Conservation (phyloP, 169 alveolate genomes). For the Plasmodium vivax region DNA sequence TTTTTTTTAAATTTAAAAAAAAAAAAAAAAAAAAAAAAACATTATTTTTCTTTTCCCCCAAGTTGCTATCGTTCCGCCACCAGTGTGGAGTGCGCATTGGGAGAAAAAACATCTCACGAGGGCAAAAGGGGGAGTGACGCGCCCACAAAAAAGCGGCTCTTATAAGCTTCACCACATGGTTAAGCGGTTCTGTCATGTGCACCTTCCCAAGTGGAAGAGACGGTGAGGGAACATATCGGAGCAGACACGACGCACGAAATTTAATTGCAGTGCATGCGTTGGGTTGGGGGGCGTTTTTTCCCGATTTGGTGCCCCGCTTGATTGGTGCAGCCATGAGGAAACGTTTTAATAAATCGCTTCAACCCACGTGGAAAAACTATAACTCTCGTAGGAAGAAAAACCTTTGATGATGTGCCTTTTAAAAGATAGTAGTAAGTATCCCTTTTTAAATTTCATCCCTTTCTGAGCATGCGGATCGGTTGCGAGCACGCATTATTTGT, state of each 20-base stretch:
- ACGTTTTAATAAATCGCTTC: not conserved
- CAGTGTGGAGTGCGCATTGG: not conserved
- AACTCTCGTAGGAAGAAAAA: no score
- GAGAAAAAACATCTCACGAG: not conserved
- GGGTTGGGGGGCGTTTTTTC: not conserved
- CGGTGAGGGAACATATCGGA: not conserved
- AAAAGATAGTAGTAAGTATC: no score
- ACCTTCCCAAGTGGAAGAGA: not conserved
- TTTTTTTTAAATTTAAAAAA: not conserved
- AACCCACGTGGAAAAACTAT: not conserved
- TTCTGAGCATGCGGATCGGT: no score
- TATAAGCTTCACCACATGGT: not conserved
- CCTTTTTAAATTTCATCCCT: no score
- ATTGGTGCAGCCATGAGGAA: not conserved
- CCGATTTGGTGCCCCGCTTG: not conserved
- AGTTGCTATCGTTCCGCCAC: not conserved
- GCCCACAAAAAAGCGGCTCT: not conserved
- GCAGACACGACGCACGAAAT: not conserved
- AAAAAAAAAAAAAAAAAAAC: not conserved
- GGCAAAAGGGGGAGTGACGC: not conserved
- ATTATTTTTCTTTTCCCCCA: not conserved
- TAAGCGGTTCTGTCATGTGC: not conserved
- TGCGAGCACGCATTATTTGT: no score
- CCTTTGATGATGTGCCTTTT: no score
- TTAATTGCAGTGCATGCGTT: not conserved